A percentile compares a stretch with the other conserved stretches of the same genome.
Evolutionary conservation across 495 filamentous ascomycete species (phyloP).

Genomic region (Immersiella caudata): DNA sequence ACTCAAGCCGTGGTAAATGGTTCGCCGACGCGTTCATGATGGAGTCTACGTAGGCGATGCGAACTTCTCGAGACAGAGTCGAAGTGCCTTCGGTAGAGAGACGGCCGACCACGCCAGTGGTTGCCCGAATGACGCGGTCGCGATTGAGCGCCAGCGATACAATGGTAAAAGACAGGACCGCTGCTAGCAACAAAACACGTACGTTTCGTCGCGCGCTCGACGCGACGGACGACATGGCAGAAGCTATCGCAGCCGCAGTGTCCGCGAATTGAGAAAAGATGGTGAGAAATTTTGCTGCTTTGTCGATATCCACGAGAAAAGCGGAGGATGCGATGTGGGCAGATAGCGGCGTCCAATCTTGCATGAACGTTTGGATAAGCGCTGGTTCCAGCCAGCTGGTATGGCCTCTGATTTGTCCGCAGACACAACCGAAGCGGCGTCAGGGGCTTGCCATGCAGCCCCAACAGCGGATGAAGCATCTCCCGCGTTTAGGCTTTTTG

Average conservation of each 20-base stretch:
- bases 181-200: neutral
- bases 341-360: neutral
- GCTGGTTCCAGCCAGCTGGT: slow-evolving; percentile 1
- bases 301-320: neutral
- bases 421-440: neutral
- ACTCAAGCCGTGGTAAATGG: neutral
- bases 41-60: neutral
- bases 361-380: slow-evolving; percentile 13
- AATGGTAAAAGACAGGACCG: neutral
- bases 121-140: neutral
- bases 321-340: neutral
- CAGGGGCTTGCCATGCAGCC: neutral
- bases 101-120: neutral
- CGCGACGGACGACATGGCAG: neutral
- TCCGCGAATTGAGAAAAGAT: neutral
- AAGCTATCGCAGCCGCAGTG: neutral
- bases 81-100: neutral
- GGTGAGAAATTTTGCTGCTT: neutral
- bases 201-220: neutral
- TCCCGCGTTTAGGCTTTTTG: neutral
- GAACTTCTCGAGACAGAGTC: neutral
- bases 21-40: neutral
- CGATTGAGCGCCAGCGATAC: neutral
- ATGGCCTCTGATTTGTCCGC: neutral
- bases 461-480: neutral